A percentile compares a stretch with the other conserved stretches of the same genome.
Conservation (phyloP, 805 yeast genomes). For the Teunomyces stri region DNA sequence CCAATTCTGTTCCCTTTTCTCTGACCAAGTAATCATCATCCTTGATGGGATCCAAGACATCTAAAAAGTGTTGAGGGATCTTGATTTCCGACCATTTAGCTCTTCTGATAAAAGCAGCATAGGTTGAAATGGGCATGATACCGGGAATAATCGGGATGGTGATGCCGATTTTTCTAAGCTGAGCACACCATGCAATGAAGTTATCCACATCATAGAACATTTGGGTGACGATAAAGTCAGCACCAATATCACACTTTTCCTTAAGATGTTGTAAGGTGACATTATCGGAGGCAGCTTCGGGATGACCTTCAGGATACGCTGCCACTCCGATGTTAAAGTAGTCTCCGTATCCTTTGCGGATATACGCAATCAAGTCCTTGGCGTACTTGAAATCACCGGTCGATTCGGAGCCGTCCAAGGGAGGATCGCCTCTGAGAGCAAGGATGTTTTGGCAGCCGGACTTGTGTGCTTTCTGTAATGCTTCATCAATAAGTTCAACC, state of each 20-base stretch:
- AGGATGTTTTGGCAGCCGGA: constrained; percentile 95
- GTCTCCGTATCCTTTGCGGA: constrained; percentile 73
- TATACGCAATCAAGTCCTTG: constrained; percentile 77
- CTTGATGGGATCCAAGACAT: constrained; percentile 72
- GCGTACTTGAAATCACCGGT: constrained; percentile 89
- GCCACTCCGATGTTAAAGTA: constrained; percentile 96
- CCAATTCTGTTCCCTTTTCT: constrained; percentile 76
- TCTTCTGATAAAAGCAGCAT: constrained; percentile 87
- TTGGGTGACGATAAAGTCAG: constrained; percentile 90
- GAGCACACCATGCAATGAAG: constrained; percentile 78
- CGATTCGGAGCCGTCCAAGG: constrained; percentile 67
- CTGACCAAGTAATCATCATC: constrained; percentile 90
- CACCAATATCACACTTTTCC: constrained; percentile 92
- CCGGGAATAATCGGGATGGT: constrained; percentile 92
- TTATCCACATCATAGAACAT: constrained; percentile 93
- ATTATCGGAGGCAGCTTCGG: constrained; percentile 66
- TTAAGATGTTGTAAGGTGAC: constrained; percentile 60
- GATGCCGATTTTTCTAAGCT: constrained; percentile 69
- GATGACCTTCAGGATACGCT: constrained; percentile 96
- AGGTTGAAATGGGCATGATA: constrained; percentile 97
- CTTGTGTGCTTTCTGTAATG: constrained; percentile 77
- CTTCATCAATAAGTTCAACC: constrained; percentile 72
- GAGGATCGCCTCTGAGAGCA: constrained; percentile 96
- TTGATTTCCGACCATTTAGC: constrained; percentile 90
- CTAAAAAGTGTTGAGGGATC: constrained; percentile 72